Percentiles rank a stretch among this genome's conserved stretches.
phyloP scores from a whole-genome alignment of 2,329 filamentous ascomycete species.

The Aureobasidium subglaciale region DNA sequence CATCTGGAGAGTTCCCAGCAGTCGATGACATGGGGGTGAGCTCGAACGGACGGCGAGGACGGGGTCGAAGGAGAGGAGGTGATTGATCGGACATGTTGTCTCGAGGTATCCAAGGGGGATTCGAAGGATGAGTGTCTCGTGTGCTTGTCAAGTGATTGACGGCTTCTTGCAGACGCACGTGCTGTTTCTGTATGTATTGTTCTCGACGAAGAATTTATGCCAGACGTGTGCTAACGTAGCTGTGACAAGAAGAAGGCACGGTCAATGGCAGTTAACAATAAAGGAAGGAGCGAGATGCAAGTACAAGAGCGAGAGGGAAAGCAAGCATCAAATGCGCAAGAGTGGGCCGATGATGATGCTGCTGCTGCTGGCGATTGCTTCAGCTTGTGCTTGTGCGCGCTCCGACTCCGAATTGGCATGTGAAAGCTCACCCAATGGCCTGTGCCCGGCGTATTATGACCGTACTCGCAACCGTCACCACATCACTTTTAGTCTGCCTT shows the following conservation, averaged over 20 bases:
- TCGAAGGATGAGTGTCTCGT: slow-evolving; percentile 2
- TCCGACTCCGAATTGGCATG: neutral
- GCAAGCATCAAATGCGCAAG: neutral
- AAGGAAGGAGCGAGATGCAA: neutral
- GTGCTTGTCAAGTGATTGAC: neutral
- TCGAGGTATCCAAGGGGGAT: too few species aligned
- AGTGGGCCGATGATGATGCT: slow-evolving; percentile 10
- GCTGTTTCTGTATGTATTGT: neutral
- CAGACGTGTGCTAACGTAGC: too few species aligned
- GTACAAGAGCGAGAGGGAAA: neutral
- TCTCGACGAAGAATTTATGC: neutral
- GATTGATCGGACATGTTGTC: slow-evolving; percentile 12
- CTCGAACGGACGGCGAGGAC: slow-evolving; percentile 65
- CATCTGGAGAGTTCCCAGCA: slow-evolving; percentile 23
- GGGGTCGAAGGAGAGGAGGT: slow-evolving; percentile 46
- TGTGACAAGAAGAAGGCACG: neutral
- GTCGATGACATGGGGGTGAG: slow-evolving; percentile 43
- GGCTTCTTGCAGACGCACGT: slow-evolving; percentile 1
- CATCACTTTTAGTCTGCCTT: neutral
- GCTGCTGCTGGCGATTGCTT: neutral
- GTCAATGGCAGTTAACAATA: neutral
- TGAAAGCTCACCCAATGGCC: slow-evolving; percentile 1
- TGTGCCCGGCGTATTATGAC: neutral
- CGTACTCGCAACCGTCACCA: neutral
- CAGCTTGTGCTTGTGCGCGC: neutral